A percentile compares a stretch with the other conserved stretches of the same genome.
These are phyloP conservation scores for Alternaria sp. DNA, from an alignment of 2,329 filamentous ascomycete genomes.

Conservation along the genomic window DNA sequence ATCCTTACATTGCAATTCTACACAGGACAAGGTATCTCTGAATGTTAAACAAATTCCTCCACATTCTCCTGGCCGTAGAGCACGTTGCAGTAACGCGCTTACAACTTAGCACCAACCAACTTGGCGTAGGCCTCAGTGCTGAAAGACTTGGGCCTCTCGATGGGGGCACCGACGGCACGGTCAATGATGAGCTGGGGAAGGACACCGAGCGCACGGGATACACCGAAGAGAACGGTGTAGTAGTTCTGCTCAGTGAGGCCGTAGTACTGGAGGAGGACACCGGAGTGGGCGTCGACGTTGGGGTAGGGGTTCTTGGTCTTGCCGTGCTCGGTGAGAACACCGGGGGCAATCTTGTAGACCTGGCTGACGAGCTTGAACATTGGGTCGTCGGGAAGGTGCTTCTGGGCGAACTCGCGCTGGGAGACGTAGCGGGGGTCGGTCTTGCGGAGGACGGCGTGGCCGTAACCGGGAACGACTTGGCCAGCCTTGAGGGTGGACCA, in stretches of 20 bases:
- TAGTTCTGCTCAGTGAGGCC: slow-evolving; percentile 98
- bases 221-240: slow-evolving; percentile 99
- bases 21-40: slow-evolving; percentile 41
- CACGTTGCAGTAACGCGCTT: slow-evolving; percentile 51
- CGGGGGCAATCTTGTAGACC: slow-evolving; percentile 99
- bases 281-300: slow-evolving; percentile 98
- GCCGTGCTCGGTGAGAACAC: slow-evolving; percentile 97
- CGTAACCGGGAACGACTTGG: slow-evolving; percentile 97
- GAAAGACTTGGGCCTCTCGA: slow-evolving; percentile 99
- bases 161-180: slow-evolving; percentile 93
- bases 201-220: slow-evolving; percentile 96
- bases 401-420: slow-evolving; percentile 94
- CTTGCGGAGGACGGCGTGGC: slow-evolving; percentile 99
- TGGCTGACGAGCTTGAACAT: slow-evolving; percentile 99
- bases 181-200: slow-evolving; percentile 99
- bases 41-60: slow-evolving; percentile 27
- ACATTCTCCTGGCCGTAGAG: slow-evolving; percentile 15
- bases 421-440: slow-evolving; percentile 98
- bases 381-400: slow-evolving; percentile 93
- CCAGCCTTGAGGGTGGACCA: slow-evolving; percentile 96
- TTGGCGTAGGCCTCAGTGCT: slow-evolving; percentile 96
- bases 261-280: slow-evolving; percentile 99
- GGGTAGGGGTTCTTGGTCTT: slow-evolving; percentile 99
- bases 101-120: slow-evolving; percentile 88
- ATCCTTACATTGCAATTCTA: slow-evolving; percentile 47